These are phyloP conservation scores for Suhomyces guaymorum DNA, from an alignment of 1,139 yeast species.

Conservation along the genomic window DNA sequence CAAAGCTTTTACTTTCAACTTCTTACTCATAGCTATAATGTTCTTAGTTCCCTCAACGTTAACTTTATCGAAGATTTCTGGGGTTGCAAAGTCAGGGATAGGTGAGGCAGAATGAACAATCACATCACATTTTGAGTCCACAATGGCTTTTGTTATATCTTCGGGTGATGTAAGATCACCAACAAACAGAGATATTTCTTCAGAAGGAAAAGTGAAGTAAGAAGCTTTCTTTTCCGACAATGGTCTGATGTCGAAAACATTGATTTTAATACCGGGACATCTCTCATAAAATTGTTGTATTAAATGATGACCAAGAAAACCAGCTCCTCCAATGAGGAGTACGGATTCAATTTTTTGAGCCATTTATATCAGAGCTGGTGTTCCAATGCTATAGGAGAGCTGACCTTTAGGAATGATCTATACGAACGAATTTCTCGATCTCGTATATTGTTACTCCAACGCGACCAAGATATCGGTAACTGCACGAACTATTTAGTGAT, in stretches of 20 bases:
- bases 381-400: not conserved
- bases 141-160: constrained; percentile 68
- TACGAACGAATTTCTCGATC: no score
- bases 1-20: constrained; percentile 57
- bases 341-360: constrained; percentile 51
- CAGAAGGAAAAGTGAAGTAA: constrained; percentile 72
- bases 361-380: constrained; percentile 3
- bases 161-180: constrained; percentile 82
- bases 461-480: no score
- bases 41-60: constrained; percentile 88
- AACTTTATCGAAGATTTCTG: constrained; percentile 80
- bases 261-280: constrained; percentile 69
- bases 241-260: constrained; percentile 90
- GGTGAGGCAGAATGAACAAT: constrained; percentile 98
- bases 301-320: constrained; percentile 89
- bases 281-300: constrained; percentile 77
- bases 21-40: constrained; percentile 65
- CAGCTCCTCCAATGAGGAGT: constrained; percentile 88
- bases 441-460: no score
- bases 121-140: constrained; percentile 61
- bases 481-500: no score
- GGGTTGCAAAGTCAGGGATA: constrained; percentile 42
- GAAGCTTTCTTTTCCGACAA: constrained; percentile 68
- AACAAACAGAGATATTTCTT: constrained; percentile 57
- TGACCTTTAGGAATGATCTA: no score